phyloP scores from a whole-genome alignment of 768 basidiomycete genomes.

The Pisolithus albus region DNA sequence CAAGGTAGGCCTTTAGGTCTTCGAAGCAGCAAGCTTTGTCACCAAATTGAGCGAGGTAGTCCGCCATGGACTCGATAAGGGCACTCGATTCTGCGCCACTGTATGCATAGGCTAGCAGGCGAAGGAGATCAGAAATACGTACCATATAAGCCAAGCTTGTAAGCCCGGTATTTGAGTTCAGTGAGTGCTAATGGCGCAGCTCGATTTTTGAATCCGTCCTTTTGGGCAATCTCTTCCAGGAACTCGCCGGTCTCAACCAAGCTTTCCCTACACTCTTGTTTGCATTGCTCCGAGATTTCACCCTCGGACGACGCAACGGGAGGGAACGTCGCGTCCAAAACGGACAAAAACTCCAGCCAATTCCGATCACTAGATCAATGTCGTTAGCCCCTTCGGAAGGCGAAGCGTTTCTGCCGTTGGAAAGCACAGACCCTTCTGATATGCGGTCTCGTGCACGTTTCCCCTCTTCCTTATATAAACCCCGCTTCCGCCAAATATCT shows the following conservation, averaged over 20 bases:
- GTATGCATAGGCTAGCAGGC: not conserved
- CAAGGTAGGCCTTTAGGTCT: slow-evolving; percentile 67
- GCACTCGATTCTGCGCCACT: slow-evolving; percentile 35
- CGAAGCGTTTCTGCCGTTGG: slow-evolving; percentile 4
- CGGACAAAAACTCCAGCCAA: slow-evolving; percentile 76
- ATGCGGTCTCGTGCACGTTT: slow-evolving; percentile 54
- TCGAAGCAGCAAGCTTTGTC: slow-evolving; percentile 85
- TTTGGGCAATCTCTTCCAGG: slow-evolving; percentile 49
- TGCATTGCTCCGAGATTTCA: slow-evolving; percentile 29
- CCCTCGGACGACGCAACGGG: slow-evolving; percentile 23
- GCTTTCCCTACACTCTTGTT: slow-evolving; percentile 32
- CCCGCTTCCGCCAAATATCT: slow-evolving; percentile 56
- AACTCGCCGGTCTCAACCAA: slow-evolving; percentile 42
- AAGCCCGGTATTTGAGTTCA: slow-evolving; percentile 64
- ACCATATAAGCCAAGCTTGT: slow-evolving; percentile 40
- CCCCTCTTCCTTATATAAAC: slow-evolving; percentile 55
- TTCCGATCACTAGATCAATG: slow-evolving; percentile 59
- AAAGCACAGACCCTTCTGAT: slow-evolving; percentile 44
- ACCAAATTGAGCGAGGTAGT: slow-evolving; percentile 67
- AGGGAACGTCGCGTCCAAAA: slow-evolving; percentile 62
- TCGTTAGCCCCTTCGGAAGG: slow-evolving; percentile 16
- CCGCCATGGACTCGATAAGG: slow-evolving; percentile 45
- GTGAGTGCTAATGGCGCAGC: slow-evolving; percentile 67
- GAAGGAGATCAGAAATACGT: slow-evolving; percentile 12
- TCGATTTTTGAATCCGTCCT: slow-evolving; percentile 68